These are phyloP conservation scores for Botrytis squamosa DNA, from an alignment of 2,329 filamentous ascomycete genomes.

Conservation along the genomic window DNA sequence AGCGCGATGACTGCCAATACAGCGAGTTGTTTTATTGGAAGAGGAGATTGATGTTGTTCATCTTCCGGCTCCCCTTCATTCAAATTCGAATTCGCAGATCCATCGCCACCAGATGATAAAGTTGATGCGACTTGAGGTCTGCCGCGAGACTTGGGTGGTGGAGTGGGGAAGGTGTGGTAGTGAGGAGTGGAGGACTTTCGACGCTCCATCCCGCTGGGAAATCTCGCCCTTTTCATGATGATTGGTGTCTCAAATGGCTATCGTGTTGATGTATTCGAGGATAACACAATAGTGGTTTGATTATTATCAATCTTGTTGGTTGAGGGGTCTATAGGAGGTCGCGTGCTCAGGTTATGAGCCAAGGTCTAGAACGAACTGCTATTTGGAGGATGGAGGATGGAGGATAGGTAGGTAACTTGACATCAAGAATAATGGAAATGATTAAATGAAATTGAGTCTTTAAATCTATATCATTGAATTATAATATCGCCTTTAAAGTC, in stretches of 20 bases:
- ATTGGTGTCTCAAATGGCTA: background rate
- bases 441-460: background rate
- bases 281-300: background rate
- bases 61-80: slow-evolving; percentile 41
- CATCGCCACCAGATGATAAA: slow-evolving; percentile 38
- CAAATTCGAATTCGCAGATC: slow-evolving; percentile 35
- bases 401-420: slow-evolving; percentile 2
- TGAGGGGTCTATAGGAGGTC: slow-evolving; percentile 8
- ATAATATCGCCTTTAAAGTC: background rate
- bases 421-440: background rate
- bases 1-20: slow-evolving; percentile 86
- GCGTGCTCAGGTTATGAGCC: background rate
- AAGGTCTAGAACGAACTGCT: background rate
- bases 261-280: slow-evolving; percentile 1
- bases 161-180: slow-evolving; percentile 80
- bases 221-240: slow-evolving; percentile 16
- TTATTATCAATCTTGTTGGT: background rate
- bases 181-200: slow-evolving; percentile 50
- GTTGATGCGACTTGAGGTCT: slow-evolving; percentile 38
- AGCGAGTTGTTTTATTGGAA: slow-evolving; percentile 79
- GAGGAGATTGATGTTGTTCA: slow-evolving; percentile 52
- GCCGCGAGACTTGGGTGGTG: slow-evolving; percentile 66
- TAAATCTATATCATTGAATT: background rate
- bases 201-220: slow-evolving; percentile 30
- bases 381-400: background rate